Evolutionary conservation across 1,284 basidiomycete genomes (phyloP).

Genomic region (Cystobasidiaceae sp.): DNA sequence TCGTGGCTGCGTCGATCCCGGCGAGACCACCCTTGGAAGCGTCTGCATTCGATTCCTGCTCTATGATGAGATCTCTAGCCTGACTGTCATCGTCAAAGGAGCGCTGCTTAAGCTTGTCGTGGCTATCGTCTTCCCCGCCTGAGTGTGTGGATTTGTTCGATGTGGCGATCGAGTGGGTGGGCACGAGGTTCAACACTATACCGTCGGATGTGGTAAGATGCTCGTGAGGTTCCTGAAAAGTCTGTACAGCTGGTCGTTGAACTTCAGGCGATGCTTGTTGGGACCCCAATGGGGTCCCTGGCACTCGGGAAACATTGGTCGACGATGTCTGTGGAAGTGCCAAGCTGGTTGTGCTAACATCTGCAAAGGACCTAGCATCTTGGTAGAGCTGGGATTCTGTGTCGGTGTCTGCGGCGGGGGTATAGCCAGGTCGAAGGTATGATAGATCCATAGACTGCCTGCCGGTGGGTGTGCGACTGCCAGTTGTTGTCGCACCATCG

Average conservation of each 20-base stretch:
- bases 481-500: not conserved
- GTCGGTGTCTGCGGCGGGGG: conserved; percentile 17
- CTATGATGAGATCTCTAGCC: not conserved
- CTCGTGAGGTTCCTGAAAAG: too few species aligned
- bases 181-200: too few species aligned
- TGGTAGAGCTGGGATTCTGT: conserved; percentile 18
- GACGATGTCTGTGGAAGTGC: not conserved
- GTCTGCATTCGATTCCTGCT: not conserved
- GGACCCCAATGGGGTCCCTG: not conserved
- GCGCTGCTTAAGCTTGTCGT: too few species aligned
- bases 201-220: too few species aligned
- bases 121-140: too few species aligned
- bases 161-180: too few species aligned
- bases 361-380: conserved; percentile 25
- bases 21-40: not conserved
- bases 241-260: too few species aligned
- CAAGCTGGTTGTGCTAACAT: conserved; percentile 9
- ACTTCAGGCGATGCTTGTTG: too few species aligned
- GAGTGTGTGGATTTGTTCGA: too few species aligned
- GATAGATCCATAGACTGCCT: not conserved
- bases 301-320: not conserved
- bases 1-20: conserved; percentile 11
- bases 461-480: not conserved
- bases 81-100: too few species aligned
- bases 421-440: too few species aligned